phyloP scores from a whole-genome alignment of 1,284 basidiomycete genomes.

The Austroboletus novae-zelandiae region DNA sequence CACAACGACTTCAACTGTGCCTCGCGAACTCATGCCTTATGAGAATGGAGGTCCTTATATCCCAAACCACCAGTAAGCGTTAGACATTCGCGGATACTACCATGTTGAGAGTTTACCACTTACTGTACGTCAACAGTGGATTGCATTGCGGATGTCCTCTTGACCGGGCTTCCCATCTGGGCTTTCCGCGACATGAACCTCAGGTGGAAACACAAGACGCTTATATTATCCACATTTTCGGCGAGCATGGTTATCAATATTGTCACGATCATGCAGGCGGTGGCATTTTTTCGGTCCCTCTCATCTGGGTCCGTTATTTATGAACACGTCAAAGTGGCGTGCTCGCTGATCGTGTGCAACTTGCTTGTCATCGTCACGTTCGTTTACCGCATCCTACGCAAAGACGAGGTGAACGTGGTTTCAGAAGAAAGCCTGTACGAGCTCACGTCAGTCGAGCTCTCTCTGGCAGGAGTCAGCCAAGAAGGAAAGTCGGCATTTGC shows the following conservation, averaged over 20 bases:
- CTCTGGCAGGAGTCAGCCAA: not conserved
- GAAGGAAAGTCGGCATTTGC: not conserved
- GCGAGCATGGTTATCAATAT: constrained; percentile 24
- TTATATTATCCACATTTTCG: constrained; percentile 19
- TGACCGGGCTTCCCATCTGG: constrained; percentile 17
- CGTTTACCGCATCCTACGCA: constrained; percentile 19
- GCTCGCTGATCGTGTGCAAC: constrained; percentile 29
- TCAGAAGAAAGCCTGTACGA: not conserved
- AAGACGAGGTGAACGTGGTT: not conserved
- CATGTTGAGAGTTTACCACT: constrained; percentile 3
- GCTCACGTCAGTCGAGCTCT: constrained; percentile 16
- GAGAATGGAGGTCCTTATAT: constrained; percentile 3
- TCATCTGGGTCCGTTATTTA: constrained; percentile 19
- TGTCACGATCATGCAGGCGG: constrained; percentile 16
- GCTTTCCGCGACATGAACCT: constrained; percentile 14
- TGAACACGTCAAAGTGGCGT: constrained; percentile 26
- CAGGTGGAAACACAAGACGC: constrained; percentile 7
- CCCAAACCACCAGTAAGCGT: constrained; percentile 20
- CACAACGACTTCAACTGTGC: constrained; percentile 15
- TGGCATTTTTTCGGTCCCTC: not conserved
- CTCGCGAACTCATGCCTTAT: constrained; percentile 12
- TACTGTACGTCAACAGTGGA: constrained; percentile 14
- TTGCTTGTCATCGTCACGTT: constrained; percentile 27
- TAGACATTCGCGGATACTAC: not conserved
- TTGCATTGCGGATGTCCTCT: constrained; percentile 15